phyloP scores from a whole-genome alignment of 1,284 basidiomycete genomes.

The Cryptococcus neoformans region DNA sequence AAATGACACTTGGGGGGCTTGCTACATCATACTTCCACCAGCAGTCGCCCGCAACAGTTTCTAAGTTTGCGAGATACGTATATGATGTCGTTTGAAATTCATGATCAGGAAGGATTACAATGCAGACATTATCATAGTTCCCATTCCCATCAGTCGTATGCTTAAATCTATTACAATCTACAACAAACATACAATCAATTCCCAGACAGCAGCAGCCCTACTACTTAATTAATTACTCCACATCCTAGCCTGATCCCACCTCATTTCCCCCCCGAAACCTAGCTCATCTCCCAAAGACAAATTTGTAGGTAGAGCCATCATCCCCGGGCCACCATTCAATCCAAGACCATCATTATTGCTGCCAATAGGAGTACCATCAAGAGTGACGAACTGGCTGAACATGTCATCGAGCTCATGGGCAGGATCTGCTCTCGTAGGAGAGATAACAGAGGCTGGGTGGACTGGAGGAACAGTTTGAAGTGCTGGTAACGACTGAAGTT shows the following conservation, averaged over 20 bases:
- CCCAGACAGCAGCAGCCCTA: not conserved
- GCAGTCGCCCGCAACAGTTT: no score
- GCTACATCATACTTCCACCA: no score
- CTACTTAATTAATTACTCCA: not conserved
- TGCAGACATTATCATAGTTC: not conserved
- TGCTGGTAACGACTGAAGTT: not conserved
- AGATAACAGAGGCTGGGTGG: not conserved
- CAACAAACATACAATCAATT: not conserved
- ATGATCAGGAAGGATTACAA: no score
- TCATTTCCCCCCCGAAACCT: not conserved
- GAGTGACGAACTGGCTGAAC: conserved; percentile 18
- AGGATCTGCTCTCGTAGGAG: not conserved
- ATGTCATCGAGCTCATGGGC: conserved; percentile 14
- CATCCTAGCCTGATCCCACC: not conserved
- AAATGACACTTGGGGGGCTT: no score
- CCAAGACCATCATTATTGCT: no score
- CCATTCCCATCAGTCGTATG: not conserved
- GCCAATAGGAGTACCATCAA: conserved; percentile 4
- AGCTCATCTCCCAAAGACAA: not conserved
- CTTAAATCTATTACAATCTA: not conserved
- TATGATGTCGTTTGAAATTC: no score
- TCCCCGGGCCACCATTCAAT: no score
- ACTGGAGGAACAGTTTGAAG: not conserved
- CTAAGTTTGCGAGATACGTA: no score
- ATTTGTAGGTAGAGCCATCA: no score